A percentile compares a stretch with the other conserved stretches of the same genome.
Conservation (phyloP, 305 asterid species). For the Solanum aculeatissimum region DNA sequence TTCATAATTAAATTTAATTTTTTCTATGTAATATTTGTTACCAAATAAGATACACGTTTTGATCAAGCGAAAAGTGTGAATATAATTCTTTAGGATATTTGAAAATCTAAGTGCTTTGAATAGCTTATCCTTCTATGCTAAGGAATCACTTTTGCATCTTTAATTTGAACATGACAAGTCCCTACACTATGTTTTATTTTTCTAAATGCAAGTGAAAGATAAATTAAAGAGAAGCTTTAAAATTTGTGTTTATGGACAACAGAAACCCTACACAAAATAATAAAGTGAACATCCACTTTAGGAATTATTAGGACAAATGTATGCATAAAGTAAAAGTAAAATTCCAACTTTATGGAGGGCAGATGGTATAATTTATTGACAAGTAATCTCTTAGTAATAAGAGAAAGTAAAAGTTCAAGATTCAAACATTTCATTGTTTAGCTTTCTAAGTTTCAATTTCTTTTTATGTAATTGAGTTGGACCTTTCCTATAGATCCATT, state of each 20-base stretch:
- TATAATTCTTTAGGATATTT: background rate
- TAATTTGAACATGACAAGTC: background rate
- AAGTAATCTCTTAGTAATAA: slow-evolving; percentile 2
- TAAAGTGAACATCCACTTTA: background rate
- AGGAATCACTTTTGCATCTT: slow-evolving; percentile 14
- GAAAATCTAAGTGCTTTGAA: background rate
- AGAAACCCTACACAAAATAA: background rate
- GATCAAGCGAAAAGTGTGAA: too few relatives aligned
- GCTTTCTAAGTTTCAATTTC: background rate
- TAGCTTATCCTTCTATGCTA: slow-evolving; percentile 12
- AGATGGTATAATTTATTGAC: slow-evolving; percentile 5
- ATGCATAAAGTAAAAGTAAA: background rate
- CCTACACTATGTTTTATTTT: background rate
- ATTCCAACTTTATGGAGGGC: background rate
- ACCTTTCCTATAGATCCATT: background rate
- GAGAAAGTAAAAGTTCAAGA: background rate
- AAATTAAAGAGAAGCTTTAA: background rate
- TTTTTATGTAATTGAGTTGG: background rate
- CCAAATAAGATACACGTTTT: too few relatives aligned
- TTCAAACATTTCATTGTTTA: background rate
- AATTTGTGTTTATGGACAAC: background rate
- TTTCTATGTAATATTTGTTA: too few relatives aligned
- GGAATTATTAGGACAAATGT: background rate
- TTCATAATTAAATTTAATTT: too few relatives aligned
- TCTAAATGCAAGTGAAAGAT: background rate